Percentiles rank a stretch among this genome's conserved stretches.
Evolutionary conservation across 2,329 filamentous ascomycete genomes (phyloP).

Genomic region (Ceratocystis cubensis): DNA sequence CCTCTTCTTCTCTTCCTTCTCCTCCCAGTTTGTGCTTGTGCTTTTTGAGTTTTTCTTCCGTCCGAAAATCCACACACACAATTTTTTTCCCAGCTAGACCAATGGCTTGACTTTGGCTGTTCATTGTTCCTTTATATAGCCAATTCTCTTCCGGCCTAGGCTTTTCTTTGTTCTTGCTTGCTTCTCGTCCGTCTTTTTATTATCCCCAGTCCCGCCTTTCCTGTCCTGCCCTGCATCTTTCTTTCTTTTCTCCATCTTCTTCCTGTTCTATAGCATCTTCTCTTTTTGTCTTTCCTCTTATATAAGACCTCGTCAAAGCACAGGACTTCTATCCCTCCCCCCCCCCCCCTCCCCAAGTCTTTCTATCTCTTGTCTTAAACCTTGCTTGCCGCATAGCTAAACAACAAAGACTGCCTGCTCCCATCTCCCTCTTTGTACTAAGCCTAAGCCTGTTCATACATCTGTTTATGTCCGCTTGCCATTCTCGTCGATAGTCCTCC

Average conservation of each 20-base stretch:
- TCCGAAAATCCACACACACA: slow-evolving; percentile 5
- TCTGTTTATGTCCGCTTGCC: neutral
- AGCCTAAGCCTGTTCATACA: neutral
- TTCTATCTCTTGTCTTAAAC: neutral
- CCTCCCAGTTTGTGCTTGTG: slow-evolving; percentile 6
- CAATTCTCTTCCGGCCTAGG: slow-evolving; percentile 2
- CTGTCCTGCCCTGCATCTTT: neutral
- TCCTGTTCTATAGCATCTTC: neutral
- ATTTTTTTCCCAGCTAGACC: neutral
- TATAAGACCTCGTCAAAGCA: neutral
- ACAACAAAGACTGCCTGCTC: no score
- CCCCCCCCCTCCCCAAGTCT: neutral
- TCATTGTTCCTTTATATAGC: slow-evolving; percentile 9
- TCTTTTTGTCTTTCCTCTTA: neutral
- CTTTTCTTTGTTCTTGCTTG: neutral
- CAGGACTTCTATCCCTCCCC: neutral
- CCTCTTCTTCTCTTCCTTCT: neutral
- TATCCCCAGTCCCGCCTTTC: neutral
- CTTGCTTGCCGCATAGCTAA: no score
- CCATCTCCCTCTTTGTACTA: neutral
- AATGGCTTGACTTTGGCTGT: neutral
- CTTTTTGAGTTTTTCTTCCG: slow-evolving; percentile 8
- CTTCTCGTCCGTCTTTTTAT: slow-evolving; percentile 6
- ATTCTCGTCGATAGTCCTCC: neutral
- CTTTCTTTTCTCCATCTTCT: neutral